Conservation (phyloP, 768 basidiomycete species). For the Mycena latifolia region DNA sequence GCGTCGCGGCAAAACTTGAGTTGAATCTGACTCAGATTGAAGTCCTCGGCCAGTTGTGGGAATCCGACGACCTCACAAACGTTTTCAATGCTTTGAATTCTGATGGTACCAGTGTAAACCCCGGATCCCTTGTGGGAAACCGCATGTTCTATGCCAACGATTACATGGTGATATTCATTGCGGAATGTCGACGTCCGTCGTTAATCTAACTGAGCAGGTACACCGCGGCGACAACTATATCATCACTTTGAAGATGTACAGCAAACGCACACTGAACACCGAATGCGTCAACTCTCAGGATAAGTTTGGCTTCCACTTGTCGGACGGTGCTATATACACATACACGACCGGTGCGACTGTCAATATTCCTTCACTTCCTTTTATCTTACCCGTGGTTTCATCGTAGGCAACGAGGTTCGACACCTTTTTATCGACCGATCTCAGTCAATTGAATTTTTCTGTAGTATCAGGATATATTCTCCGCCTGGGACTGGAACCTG, state of each 20-base stretch:
- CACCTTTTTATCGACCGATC: background rate
- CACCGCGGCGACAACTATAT: slow-evolving; percentile 60
- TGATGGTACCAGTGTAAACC: slow-evolving; percentile 50
- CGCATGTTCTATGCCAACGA: slow-evolving; percentile 61
- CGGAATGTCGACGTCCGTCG: background rate
- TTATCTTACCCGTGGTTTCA: background rate
- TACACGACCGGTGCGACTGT: slow-evolving; percentile 42
- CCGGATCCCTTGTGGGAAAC: slow-evolving; percentile 56
- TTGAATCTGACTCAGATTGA: slow-evolving; percentile 55
- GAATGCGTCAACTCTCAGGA: slow-evolving; percentile 63
- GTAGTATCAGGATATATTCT: slow-evolving; percentile 55
- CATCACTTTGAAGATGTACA: slow-evolving; percentile 58
- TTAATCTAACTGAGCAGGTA: slow-evolving; percentile 46
- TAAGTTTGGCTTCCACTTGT: slow-evolving; percentile 62
- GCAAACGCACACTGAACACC: slow-evolving; percentile 57
- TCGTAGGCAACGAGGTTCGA: slow-evolving; percentile 52
- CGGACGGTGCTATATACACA: slow-evolving; percentile 63
- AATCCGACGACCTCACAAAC: slow-evolving; percentile 44
- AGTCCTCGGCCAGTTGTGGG: slow-evolving; percentile 54
- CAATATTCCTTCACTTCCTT: background rate
- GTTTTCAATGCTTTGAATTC: slow-evolving; percentile 43
- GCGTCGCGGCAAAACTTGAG: slow-evolving; percentile 54
- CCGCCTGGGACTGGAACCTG: slow-evolving; percentile 70
- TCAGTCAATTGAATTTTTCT: background rate
- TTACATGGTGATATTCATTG: slow-evolving; percentile 55